Evolutionary conservation across 2,329 filamentous ascomycete genomes (phyloP), one percentile per base, ranked within the genome.

Genomic region (Drechslerella coelobrocha): DNA sequence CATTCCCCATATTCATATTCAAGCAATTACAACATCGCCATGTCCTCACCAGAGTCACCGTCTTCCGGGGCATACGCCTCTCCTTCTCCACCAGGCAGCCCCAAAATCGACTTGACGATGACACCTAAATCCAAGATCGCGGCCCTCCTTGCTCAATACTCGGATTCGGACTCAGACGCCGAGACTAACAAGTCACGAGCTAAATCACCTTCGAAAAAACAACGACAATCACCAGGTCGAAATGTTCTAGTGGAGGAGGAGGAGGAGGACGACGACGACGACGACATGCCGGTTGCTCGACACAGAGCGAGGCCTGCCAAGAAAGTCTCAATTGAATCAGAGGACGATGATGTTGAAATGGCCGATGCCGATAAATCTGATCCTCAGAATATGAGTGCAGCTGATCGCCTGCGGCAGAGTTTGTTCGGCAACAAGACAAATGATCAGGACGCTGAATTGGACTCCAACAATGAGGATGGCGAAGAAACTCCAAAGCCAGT

Each of bases 401-500:
- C 52, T 24, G 57, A 69, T 26, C 51, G 63, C 7, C 17, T 68
- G 34, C 56, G 63, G 34, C 56, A 61, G 45, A n/a, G 34, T 9
- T 24, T 62, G 1, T 69, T 48, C 19, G 45, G 26, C 14, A 41
- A 41, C 19, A 41, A 47, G 27, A 9, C 27, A 27, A 29, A 43
- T 9, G 27, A 41, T 26, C 9, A 47, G 41, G 51, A 39, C 8
- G 37, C 29, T 17, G 51, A 39, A 19, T 72, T 23, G 26, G 41
- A 72, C 24, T 51, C 55, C 27, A 53, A 53, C n/a, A 26, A 69
- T 9, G 55, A 47, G 12, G 47, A 59, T 7, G 79, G 81, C 14
- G 80, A 82, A n/a, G 50, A 1, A 76, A 81, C 17, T 19, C 78
- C 79, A n/a, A 77, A 81, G 6, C 79, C 80, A 62, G 81, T 81